Evolutionary conservation across 805 yeast genomes (phyloP), one percentile per base, ranked within the genome.

Genomic region (Lachancea meyersii): DNA sequence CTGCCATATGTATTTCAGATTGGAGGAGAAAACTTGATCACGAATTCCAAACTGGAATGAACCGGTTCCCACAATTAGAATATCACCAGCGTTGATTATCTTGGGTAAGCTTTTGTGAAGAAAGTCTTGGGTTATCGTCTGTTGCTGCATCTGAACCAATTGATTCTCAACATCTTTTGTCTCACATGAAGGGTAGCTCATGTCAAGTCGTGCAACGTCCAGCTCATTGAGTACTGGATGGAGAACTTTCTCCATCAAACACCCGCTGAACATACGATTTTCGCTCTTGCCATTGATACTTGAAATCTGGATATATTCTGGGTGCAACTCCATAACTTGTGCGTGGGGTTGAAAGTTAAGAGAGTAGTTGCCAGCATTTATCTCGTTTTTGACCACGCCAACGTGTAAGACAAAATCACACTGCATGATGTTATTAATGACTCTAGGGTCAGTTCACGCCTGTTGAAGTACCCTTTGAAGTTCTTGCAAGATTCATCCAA

Each of bases 61-160:
- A 40, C 96, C 88, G 2, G 95, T 85, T 51, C 89, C 97, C 42
- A 79, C 75, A 31, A 89, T 71, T n/a, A 88, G 57, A 17, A 79
- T 71, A 59, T 88, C 96, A 51, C 78, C 73, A 20, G 81, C 79
- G 53, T 70, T 64, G 34, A 84, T 57, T 57, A 67, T 70, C 30
- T 62, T 46, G 51, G 66, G 65, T 37, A 81, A 50, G 16, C 58
- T 55, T 39, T 63, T 58, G 21, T 75, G 63, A 28, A 81, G 50
- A 28, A 55, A 58, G 11, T 70, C 65, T 57, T 78, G 81, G 1
- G 77, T 76, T 43, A 72, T 70, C 48, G 63, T 64, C n/a, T 70
- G 55, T 11, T 43, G 41, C 5, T 48, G 41, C 3, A 37, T 20
- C 3, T 35, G 22, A 18, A 27, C 33, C 2, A 36, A 43, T 16